Evolutionary conservation across 768 basidiomycete species (phyloP).

Genomic region (Tulasnella sp.): DNA sequence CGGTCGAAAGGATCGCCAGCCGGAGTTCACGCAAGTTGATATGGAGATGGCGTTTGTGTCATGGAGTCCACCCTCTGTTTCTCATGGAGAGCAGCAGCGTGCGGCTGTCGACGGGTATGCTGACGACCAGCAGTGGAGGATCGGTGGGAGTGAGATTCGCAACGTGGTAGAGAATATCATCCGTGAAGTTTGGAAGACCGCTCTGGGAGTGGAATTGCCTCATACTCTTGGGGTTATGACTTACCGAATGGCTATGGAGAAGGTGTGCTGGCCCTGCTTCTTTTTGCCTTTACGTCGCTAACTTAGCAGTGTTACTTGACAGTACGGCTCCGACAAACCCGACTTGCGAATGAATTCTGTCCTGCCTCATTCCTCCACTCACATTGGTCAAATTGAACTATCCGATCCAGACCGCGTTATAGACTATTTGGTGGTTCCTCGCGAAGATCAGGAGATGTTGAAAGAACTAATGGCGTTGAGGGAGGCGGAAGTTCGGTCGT

Average conservation of each 20-base stretch:
- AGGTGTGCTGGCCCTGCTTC: constrained; percentile 39
- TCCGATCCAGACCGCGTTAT: neutral
- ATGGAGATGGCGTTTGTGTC: constrained; percentile 93
- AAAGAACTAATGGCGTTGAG: neutral
- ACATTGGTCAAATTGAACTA: neutral
- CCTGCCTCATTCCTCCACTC: neutral
- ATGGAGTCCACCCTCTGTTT: constrained; percentile 44
- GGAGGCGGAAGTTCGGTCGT: neutral
- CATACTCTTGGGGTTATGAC: constrained; percentile 71
- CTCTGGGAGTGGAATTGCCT: constrained; percentile 56
- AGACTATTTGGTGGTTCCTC: constrained; percentile 9
- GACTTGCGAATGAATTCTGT: constrained; percentile 42
- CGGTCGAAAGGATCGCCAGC: constrained; percentile 89
- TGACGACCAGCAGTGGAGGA: constrained; percentile 54
- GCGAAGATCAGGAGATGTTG: neutral
- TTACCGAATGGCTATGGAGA: constrained; percentile 84
- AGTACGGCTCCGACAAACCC: constrained; percentile 95
- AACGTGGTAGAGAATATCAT: constrained; percentile 69
- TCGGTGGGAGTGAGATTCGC: constrained; percentile 79
- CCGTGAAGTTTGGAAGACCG: constrained; percentile 62
- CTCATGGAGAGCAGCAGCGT: neutral
- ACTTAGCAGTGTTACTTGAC: constrained; percentile 23
- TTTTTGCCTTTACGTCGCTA: neutral
- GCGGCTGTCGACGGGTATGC: constrained; percentile 23
- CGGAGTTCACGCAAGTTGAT: constrained; percentile 96